Percentiles rank a stretch among this genome's conserved stretches.
These are phyloP conservation scores for Talaromyces sp. DNA, from an alignment of 2,329 filamentous ascomycete species.

Conservation along the genomic window DNA sequence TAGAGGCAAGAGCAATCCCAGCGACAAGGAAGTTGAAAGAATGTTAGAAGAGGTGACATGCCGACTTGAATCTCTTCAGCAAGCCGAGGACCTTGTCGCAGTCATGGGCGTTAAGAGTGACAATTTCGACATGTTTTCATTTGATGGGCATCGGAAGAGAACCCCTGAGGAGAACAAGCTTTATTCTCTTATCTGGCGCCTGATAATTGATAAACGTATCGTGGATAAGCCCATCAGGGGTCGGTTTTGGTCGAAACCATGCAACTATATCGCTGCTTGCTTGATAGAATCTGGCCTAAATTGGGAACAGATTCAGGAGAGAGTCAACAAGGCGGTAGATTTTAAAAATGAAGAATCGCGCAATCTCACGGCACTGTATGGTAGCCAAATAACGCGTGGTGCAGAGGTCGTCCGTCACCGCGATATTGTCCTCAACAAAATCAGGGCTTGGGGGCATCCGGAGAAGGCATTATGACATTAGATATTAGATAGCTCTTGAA, in stretches of 20 bases:
- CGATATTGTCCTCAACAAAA: too few relatives aligned
- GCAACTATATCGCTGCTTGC: not conserved
- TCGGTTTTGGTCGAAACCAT: not conserved
- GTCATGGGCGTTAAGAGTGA: not conserved
- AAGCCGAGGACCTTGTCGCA: not conserved
- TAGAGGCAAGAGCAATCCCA: not conserved
- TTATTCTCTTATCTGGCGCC: not conserved
- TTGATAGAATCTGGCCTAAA: not conserved
- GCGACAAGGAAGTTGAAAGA: not conserved
- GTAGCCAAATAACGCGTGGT: too few relatives aligned
- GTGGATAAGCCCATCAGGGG: not conserved
- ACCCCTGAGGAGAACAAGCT: not conserved
- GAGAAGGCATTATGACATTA: not conserved
- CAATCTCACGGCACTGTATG: too few relatives aligned
- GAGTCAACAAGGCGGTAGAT: too few relatives aligned
- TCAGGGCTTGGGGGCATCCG: not conserved
- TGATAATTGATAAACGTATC: not conserved
- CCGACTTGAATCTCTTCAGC: not conserved
- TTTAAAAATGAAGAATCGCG: too few relatives aligned
- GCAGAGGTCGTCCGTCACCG: too few relatives aligned
- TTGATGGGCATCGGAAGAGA: not conserved
- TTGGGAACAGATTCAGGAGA: too few relatives aligned
- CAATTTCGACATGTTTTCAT: too few relatives aligned
- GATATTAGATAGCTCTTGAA: not conserved
- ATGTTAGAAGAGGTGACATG: not conserved